Evolutionary conservation across 2,329 filamentous ascomycete genomes (phyloP).

Genomic region (Pseudogymnoascus sp.): DNA sequence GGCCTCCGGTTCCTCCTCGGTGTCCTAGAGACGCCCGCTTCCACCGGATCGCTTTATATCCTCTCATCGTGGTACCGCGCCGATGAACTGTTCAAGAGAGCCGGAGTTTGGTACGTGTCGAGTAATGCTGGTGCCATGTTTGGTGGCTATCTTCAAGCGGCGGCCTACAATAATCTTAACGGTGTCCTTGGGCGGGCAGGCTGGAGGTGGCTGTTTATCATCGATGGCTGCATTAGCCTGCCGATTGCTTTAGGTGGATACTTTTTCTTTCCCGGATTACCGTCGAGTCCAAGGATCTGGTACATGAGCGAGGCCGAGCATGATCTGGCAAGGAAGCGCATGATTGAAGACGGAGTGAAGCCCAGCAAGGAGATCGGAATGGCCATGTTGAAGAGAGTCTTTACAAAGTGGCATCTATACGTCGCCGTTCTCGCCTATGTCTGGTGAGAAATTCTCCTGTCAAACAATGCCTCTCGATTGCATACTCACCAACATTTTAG

Average conservation of each 20-base stretch:
- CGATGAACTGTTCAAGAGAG: not conserved
- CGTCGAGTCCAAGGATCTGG: slow-evolving; percentile 20
- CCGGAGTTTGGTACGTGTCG: not conserved
- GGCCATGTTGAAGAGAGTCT: slow-evolving; percentile 23
- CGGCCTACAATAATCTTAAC: slow-evolving; percentile 22
- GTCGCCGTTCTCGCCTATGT: slow-evolving; percentile 21
- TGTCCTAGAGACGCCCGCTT: slow-evolving; percentile 1
- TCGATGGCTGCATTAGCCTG: slow-evolving; percentile 25
- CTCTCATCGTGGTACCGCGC: slow-evolving; percentile 13
- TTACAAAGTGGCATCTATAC: slow-evolving; percentile 28
- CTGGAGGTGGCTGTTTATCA: slow-evolving; percentile 27
- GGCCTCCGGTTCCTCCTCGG: slow-evolving; percentile 11
- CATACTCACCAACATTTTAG: not conserved
- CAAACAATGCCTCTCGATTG: not conserved
- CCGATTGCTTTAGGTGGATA: slow-evolving; percentile 26
- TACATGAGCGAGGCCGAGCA: slow-evolving; percentile 21
- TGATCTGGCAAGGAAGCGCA: slow-evolving; percentile 19
- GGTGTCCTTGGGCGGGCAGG: slow-evolving; percentile 21
- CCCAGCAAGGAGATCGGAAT: slow-evolving; percentile 17
- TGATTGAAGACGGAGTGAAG: slow-evolving; percentile 17
- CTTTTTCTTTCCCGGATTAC: slow-evolving; percentile 19
- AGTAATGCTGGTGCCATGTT: slow-evolving; percentile 9
- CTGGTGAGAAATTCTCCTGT: slow-evolving; percentile 17
- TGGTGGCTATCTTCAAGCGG: slow-evolving; percentile 21
- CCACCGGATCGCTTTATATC: slow-evolving; percentile 10